Conservation (phyloP, 192 early-diverging fungal genomes). For the Chytriomyces sp. region DNA sequence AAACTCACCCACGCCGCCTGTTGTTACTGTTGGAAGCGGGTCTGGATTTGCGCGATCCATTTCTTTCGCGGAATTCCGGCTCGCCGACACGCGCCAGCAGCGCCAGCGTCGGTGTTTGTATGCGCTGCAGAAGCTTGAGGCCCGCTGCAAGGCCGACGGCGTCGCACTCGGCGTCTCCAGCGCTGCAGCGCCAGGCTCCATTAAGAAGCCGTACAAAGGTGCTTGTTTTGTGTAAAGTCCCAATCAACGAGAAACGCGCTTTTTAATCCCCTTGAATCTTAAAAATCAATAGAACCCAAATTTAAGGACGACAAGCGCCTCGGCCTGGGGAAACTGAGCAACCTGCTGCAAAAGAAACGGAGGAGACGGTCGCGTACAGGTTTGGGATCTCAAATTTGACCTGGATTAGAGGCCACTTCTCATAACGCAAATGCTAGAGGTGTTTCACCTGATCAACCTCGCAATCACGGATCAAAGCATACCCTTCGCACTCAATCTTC, state of each 20-base stretch:
- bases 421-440: slow-evolving; percentile 24
- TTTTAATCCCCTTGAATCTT: neutral
- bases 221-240: neutral
- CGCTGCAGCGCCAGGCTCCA: neutral
- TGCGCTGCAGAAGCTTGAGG: slow-evolving; percentile 44
- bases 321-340: slow-evolving; percentile 41
- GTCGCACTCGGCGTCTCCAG: slow-evolving; percentile 14
- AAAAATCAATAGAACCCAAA: slow-evolving; percentile 34
- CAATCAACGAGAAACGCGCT: neutral
- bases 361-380: slow-evolving; percentile 45
- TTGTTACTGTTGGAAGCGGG: too few relatives aligned
- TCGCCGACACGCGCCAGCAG: slow-evolving; percentile 41
- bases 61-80: slow-evolving; percentile 52
- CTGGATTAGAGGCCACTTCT: slow-evolving; percentile 2
- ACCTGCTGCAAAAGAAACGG: slow-evolving; percentile 48
- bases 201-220: slow-evolving; percentile 30
- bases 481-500: slow-evolving; percentile 35
- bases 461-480: slow-evolving; percentile 52
- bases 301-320: slow-evolving; percentile 45
- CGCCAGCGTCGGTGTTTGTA: slow-evolving; percentile 44
- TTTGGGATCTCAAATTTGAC: slow-evolving; percentile 11
- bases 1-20: too few relatives aligned
- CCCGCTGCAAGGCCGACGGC: slow-evolving; percentile 18
- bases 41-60: neutral
- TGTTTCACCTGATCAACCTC: slow-evolving; percentile 50